These are phyloP conservation scores for Lachnellula occidentalis DNA, from an alignment of 2,329 filamentous ascomycete genomes.

Conservation along the genomic window DNA sequence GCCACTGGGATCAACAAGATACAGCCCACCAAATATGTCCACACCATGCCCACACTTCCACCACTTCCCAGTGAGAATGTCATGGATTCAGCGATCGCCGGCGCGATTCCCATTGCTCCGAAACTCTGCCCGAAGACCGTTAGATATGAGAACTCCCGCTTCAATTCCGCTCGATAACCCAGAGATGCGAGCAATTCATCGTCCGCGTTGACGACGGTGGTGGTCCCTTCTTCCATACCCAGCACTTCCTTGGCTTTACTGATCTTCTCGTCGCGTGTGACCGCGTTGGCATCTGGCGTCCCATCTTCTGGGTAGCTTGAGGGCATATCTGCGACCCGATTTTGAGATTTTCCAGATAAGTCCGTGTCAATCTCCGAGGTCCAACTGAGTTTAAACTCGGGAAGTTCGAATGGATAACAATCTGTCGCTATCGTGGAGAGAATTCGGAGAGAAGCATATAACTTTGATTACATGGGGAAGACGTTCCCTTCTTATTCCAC, in stretches of 20 bases:
- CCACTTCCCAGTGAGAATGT: slow-evolving; percentile 28
- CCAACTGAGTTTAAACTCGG: too few species aligned
- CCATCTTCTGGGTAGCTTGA: background rate
- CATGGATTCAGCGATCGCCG: slow-evolving; percentile 30
- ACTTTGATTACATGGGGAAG: too few species aligned
- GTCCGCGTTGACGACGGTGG: slow-evolving; percentile 15
- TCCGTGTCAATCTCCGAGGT: too few species aligned
- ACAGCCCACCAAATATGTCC: slow-evolving; percentile 30
- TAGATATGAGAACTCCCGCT: slow-evolving; percentile 30
- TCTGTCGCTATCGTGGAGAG: too few species aligned
- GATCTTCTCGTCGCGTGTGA: slow-evolving; percentile 7
- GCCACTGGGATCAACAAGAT: slow-evolving; percentile 29
- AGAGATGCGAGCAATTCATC: slow-evolving; percentile 27
- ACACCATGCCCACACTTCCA: slow-evolving; percentile 29
- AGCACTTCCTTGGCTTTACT: background rate
- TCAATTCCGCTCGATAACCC: slow-evolving; percentile 30
- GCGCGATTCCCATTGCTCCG: slow-evolving; percentile 31
- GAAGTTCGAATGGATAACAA: too few species aligned
- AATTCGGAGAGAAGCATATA: too few species aligned
- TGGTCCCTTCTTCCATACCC: slow-evolving; percentile 11
- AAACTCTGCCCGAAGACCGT: slow-evolving; percentile 31
- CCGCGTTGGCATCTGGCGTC: background rate
- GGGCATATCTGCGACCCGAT: background rate
- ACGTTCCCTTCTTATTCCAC: too few species aligned
- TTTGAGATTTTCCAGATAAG: too few species aligned